Percentiles rank a stretch among this genome's conserved stretches.
Evolutionary conservation across 805 yeast genomes (phyloP).

Genomic region (Yarrowia bubula): DNA sequence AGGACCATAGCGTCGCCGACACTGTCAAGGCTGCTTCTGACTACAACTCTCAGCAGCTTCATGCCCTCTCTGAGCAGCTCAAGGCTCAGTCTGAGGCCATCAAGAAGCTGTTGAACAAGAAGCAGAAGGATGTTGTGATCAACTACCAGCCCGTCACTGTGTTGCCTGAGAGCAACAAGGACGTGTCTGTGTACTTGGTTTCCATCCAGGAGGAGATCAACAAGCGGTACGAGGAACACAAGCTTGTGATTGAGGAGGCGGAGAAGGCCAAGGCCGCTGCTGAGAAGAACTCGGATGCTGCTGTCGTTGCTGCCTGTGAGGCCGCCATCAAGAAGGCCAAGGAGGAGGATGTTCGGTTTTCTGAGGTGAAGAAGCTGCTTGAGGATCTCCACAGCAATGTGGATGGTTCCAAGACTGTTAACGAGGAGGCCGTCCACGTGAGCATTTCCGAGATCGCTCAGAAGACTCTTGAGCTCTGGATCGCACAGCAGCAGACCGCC

Average conservation of each 20-base stretch:
- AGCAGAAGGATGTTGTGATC: too few relatives aligned
- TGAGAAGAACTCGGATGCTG: too few relatives aligned
- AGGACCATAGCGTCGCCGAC: neutral
- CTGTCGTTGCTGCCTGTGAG: neutral
- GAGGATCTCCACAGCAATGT: neutral
- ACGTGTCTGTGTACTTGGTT: neutral
- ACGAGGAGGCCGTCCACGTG: neutral
- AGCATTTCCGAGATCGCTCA: neutral
- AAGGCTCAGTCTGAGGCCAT: neutral
- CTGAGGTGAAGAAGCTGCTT: neutral
- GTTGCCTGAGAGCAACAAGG: too few relatives aligned
- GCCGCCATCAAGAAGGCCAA: neutral
- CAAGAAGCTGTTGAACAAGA: neutral
- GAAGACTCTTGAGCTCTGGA: neutral
- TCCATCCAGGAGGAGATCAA: neutral
- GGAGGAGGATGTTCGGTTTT: neutral
- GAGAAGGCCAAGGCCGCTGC: neutral
- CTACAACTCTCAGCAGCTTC: neutral
- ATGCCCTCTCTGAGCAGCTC: neutral
- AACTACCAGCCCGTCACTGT: too few relatives aligned
- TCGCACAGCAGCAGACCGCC: neutral
- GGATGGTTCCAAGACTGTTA: neutral
- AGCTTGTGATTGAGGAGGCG: neutral
- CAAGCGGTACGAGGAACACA: neutral
- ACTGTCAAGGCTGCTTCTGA: neutral